Conservation (phyloP, 331 rosid genomes). For the Malus hybrid region DNA sequence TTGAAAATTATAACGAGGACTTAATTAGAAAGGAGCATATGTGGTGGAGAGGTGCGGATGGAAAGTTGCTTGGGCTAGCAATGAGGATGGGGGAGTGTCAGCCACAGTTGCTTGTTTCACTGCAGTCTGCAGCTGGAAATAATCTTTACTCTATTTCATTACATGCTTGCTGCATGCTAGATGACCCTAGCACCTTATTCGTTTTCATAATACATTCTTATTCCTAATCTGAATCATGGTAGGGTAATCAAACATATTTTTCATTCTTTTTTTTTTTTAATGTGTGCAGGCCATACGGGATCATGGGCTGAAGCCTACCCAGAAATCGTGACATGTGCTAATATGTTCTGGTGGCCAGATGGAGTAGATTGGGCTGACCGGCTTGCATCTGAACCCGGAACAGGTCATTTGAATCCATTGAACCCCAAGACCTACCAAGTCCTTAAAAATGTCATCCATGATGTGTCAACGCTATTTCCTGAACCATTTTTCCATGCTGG, state of each 20-base stretch:
- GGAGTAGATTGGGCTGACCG: slow-evolving; percentile 37
- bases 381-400: slow-evolving; percentile 77
- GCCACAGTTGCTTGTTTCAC: neutral
- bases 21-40: neutral
- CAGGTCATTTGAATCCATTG: slow-evolving; percentile 86
- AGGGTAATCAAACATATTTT: neutral
- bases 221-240: neutral
- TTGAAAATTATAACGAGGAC: neutral
- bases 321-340: slow-evolving; percentile 74
- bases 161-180: neutral
- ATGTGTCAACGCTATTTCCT: slow-evolving; percentile 53
- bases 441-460: slow-evolving; percentile 50
- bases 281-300: slow-evolving; percentile 70
- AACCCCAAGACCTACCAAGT: slow-evolving; percentile 76
- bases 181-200: neutral
- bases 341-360: slow-evolving; percentile 84
- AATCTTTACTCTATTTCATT: neutral
- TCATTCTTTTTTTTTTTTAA: slow-evolving; percentile 8
- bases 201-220: neutral
- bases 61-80: neutral
- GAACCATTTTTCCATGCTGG: slow-evolving; percentile 72
- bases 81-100: neutral
- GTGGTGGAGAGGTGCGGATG: neutral
- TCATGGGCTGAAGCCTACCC: slow-evolving; percentile 88
- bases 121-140: neutral